These are phyloP conservation scores for Auricularia heimuer DNA, from an alignment of 768 basidiomycete species.

Conservation along the genomic window DNA sequence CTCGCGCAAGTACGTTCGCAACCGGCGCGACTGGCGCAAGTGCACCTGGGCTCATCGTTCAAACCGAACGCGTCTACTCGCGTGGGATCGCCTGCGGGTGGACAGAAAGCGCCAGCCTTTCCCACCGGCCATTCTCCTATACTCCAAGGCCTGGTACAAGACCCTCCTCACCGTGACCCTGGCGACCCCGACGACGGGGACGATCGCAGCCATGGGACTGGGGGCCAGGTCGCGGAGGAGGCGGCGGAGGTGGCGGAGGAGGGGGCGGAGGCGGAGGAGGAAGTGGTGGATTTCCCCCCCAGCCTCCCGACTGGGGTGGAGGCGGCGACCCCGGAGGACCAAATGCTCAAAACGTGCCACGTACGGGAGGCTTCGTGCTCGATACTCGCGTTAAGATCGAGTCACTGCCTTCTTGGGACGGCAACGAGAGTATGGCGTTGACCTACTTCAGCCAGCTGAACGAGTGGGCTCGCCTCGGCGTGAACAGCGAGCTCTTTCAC, in stretches of 20 bases:
- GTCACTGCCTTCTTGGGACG: neutral
- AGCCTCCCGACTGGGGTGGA: no score
- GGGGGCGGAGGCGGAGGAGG: neutral
- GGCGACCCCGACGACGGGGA: neutral
- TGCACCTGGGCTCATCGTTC: no score
- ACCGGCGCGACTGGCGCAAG: no score
- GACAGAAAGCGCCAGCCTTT: no score
- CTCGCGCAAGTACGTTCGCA: no score
- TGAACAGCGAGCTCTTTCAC: neutral
- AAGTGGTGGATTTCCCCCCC: no score
- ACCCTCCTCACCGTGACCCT: neutral
- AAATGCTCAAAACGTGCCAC: neutral
- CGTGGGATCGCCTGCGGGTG: no score
- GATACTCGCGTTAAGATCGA: neutral
- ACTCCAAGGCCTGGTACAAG: no score
- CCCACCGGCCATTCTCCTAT: no score
- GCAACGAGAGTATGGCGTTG: neutral
- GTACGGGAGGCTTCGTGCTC: neutral
- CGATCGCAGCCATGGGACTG: neutral
- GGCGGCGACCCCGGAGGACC: neutral
- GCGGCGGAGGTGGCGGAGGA: neutral
- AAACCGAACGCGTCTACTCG: no score
- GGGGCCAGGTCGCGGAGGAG: neutral
- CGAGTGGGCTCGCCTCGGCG: neutral
- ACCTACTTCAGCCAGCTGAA: neutral